Evolutionary conservation across 1,284 basidiomycete species (phyloP).

Genomic region (Microstroma glucosiphilum): DNA sequence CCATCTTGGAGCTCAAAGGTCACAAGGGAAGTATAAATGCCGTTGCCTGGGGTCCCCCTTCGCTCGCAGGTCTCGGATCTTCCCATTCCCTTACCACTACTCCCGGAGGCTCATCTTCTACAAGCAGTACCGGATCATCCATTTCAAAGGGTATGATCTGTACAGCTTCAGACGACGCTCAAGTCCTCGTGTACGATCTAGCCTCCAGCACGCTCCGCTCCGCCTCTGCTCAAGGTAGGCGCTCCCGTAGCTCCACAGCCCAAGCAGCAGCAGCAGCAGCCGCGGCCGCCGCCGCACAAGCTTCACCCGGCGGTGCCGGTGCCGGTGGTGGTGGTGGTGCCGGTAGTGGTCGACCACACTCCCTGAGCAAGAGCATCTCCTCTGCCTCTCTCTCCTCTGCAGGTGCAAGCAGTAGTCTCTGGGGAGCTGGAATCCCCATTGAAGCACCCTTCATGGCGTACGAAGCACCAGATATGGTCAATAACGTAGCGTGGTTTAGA

Average conservation of each 20-base stretch:
- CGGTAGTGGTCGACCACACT: background rate
- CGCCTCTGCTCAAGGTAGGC: conserved; percentile 44
- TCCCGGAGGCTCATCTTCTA: background rate
- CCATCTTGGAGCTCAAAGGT: conserved; percentile 47
- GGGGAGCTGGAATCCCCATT: conserved; percentile 27
- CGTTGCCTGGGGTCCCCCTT: conserved; percentile 48
- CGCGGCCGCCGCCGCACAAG: conserved; percentile 1
- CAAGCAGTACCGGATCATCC: background rate
- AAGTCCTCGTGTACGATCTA: conserved; percentile 48
- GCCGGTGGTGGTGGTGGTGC: background rate
- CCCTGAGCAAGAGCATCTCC: conserved; percentile 8
- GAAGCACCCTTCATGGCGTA: conserved; percentile 47
- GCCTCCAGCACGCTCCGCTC: conserved; percentile 43
- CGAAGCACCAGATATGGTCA: conserved; percentile 46
- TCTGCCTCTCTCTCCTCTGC: conserved; percentile 6
- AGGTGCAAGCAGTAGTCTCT: background rate
- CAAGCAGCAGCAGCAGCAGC: conserved; percentile 1
- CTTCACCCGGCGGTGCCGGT: conserved; percentile 2
- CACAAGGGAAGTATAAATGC: conserved; percentile 46
- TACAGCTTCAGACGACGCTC: conserved; percentile 46
- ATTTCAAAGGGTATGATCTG: conserved; percentile 48
- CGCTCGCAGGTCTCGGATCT: background rate
- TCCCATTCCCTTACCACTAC: background rate
- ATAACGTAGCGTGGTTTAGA: conserved; percentile 48
- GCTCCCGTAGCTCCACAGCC: conserved; percentile 33